A percentile compares a stretch with the other conserved stretches of the same genome.
phyloP scores from a whole-genome alignment of 208 protist species.

The Vickermania ingenoplastis region DNA sequence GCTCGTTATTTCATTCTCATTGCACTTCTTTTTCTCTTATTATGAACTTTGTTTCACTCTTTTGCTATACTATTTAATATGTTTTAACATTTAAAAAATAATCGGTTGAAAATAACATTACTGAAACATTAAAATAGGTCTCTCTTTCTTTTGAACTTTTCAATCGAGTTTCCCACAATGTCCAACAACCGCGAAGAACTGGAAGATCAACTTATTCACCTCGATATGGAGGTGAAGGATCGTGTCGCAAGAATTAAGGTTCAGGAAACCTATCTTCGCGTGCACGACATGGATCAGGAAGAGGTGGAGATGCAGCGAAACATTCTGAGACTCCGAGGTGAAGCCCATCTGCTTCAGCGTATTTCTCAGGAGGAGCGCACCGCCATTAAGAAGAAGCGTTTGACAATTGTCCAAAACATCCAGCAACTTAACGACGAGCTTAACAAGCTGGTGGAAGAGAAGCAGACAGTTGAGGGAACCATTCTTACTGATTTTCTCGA shows the following conservation, averaged over 20 bases:
- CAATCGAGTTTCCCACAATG: too few species aligned
- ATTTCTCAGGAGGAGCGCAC: background rate
- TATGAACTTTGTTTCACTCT: too few species aligned
- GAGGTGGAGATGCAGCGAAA: background rate
- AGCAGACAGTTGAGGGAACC: background rate
- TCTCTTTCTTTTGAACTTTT: too few species aligned
- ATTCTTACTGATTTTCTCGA: background rate
- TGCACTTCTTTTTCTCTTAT: too few species aligned
- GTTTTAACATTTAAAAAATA: too few species aligned
- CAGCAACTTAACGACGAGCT: background rate
- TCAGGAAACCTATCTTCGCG: background rate
- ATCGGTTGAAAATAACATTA: too few species aligned
- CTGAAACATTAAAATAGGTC: too few species aligned
- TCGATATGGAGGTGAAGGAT: conserved; percentile 3
- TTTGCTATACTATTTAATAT: too few species aligned
- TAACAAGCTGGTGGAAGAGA: background rate
- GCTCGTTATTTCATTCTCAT: too few species aligned
- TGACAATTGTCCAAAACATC: background rate
- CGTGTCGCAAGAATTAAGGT: background rate
- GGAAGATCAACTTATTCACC: background rate
- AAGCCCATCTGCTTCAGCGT: background rate
- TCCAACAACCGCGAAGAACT: conserved; percentile 3
- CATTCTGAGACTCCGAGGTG: background rate
- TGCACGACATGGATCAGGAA: conserved; percentile 1
- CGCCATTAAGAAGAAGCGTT: background rate